These are phyloP conservation scores for Hirsutella rhossiliensis DNA, from an alignment of 2,329 filamentous ascomycete species.

Conservation along the genomic window DNA sequence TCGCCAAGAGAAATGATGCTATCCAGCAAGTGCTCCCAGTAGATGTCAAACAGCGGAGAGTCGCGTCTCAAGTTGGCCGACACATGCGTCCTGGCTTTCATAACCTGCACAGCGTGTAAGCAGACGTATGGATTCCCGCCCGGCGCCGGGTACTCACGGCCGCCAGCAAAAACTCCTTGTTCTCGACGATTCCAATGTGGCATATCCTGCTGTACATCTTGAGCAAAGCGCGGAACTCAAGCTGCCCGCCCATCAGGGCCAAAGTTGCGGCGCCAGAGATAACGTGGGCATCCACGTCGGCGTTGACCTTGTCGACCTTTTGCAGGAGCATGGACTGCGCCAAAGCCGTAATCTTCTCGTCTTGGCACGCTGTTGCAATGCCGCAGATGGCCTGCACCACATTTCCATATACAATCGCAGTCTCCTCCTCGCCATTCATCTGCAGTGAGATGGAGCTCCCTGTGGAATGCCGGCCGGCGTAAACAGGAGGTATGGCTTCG, in stretches of 20 bases:
- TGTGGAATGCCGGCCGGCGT: slow-evolving; percentile 44
- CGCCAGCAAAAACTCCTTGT: slow-evolving; percentile 53
- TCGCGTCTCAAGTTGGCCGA: slow-evolving; percentile 55
- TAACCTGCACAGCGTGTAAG: slow-evolving; percentile 37
- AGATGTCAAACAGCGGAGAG: slow-evolving; percentile 70
- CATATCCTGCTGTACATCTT: slow-evolving; percentile 71
- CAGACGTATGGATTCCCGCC: not conserved
- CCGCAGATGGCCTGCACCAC: slow-evolving; percentile 92
- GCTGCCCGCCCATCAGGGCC: slow-evolving; percentile 62
- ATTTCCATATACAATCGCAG: slow-evolving; percentile 64
- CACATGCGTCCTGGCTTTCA: slow-evolving; percentile 68
- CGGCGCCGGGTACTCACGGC: slow-evolving; percentile 38
- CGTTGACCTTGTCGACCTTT: slow-evolving; percentile 78
- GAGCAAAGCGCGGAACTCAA: slow-evolving; percentile 76
- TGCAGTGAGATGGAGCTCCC: slow-evolving; percentile 73
- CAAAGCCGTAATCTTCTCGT: slow-evolving; percentile 85
- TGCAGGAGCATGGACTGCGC: slow-evolving; percentile 95
- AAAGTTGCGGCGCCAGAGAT: slow-evolving; percentile 71
- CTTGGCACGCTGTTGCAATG: slow-evolving; percentile 70
- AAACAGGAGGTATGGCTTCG: slow-evolving; percentile 30
- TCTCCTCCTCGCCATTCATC: slow-evolving; percentile 66
- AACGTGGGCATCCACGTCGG: slow-evolving; percentile 71
- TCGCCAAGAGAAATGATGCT: slow-evolving; percentile 86
- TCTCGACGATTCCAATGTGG: slow-evolving; percentile 58
- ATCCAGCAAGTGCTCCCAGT: slow-evolving; percentile 73